Evolutionary conservation across 2,329 filamentous ascomycete genomes (phyloP).

Genomic region (Colletotrichum godetiae): DNA sequence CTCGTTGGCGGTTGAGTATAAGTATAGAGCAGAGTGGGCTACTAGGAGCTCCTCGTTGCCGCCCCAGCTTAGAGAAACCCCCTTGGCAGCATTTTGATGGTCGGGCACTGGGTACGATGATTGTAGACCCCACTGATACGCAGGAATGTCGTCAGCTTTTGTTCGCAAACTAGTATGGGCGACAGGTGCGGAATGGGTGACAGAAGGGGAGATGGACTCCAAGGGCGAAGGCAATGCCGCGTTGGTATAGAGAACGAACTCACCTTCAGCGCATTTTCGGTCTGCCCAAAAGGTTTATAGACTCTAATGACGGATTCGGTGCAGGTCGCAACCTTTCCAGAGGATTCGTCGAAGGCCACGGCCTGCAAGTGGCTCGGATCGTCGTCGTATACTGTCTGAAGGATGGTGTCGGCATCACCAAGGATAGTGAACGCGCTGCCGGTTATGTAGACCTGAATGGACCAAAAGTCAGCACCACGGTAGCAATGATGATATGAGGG

Average conservation of each 20-base stretch:
- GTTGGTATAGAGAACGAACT: constrained; percentile 13
- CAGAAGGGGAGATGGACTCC: background rate
- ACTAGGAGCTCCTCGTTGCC: constrained; percentile 85
- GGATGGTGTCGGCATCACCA: constrained; percentile 75
- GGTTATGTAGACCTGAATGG: constrained; percentile 82
- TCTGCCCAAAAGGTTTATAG: constrained; percentile 79
- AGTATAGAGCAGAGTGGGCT: constrained; percentile 74
- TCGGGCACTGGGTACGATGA: constrained; percentile 63
- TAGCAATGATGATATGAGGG: constrained; percentile 14
- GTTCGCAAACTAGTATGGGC: background rate
- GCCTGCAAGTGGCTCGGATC: constrained; percentile 75
- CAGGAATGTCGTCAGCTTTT: background rate
- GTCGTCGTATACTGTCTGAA: constrained; percentile 93
- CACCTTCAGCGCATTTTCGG: constrained; percentile 81
- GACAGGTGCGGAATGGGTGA: background rate
- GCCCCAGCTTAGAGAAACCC: constrained; percentile 81
- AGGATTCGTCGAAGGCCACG: constrained; percentile 82
- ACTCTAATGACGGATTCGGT: constrained; percentile 76
- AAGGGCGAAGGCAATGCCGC: background rate
- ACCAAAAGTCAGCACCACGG: constrained; percentile 18
- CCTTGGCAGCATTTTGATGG: constrained; percentile 48
- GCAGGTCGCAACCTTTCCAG: constrained; percentile 86
- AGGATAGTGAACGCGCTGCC: constrained; percentile 90
- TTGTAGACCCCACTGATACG: constrained; percentile 72
- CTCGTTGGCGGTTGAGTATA: constrained; percentile 68